Conservation (phyloP, 2,329 filamentous ascomycete species). For the Cordyceps pruinosa region DNA sequence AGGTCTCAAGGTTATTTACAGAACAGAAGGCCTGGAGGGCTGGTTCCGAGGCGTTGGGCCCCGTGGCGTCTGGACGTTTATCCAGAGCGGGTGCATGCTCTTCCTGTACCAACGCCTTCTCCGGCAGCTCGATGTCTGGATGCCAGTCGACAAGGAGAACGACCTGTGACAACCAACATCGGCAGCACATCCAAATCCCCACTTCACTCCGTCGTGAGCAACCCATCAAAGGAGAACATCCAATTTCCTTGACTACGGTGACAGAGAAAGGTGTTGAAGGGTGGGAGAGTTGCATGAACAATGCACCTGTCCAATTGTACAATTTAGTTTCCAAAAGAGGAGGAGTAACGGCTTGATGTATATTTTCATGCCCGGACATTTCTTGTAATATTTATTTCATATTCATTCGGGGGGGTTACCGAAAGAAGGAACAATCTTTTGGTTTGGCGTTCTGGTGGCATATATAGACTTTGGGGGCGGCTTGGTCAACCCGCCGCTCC, state of each 20-base stretch:
- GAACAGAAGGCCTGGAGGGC: slow-evolving; percentile 76
- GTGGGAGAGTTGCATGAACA: not conserved
- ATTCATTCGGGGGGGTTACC: not conserved
- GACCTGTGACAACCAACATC: slow-evolving; percentile 8
- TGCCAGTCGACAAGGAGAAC: slow-evolving; percentile 25
- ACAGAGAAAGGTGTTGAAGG: not conserved
- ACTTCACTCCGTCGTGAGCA: not conserved
- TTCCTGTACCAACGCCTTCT: slow-evolving; percentile 88
- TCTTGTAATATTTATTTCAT: slow-evolving; percentile 4
- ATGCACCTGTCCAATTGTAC: slow-evolving; percentile 1
- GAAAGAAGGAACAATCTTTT: not conserved
- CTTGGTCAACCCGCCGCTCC: not conserved
- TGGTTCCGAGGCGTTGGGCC: slow-evolving; percentile 95
- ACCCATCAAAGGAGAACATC: not conserved
- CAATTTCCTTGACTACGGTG: not conserved
- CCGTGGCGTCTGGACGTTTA: slow-evolving; percentile 90
- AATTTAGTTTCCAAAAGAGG: not conserved
- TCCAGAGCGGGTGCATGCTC: slow-evolving; percentile 94
- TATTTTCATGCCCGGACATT: not conserved
- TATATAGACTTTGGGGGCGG: slow-evolving; percentile 7
- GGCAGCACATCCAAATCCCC: no score
- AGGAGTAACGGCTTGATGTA: not conserved
- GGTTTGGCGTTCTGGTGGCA: slow-evolving; percentile 9
- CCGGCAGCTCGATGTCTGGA: slow-evolving; percentile 59
- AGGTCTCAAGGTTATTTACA: slow-evolving; percentile 81